Base-by-base conservation (phyloP, 495 filamentous ascomycete species). In the Copromyces sp. region DNA sequence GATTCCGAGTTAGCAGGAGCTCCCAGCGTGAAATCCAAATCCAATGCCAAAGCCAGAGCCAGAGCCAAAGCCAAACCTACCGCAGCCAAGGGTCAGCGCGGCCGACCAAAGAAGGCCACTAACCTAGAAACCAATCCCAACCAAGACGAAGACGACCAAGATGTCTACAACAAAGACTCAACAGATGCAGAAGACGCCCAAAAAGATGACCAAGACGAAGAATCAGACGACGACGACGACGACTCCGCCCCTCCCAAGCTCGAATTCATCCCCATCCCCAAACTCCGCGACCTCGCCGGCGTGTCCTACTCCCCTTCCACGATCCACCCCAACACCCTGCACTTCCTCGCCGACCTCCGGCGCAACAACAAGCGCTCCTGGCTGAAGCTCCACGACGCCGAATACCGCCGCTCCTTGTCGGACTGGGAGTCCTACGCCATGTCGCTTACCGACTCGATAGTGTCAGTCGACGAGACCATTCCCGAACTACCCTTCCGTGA, bases 401-500 rank as follows among this genome's bases (percentile, higher is more conserved):
- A 94, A 75, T 96, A 90, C 80, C 89, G 93, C 73, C 84, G 88
- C 72, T 86, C 92, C 4, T 87, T 93, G 73, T 89, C 90, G 70
- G 93, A 97, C 75, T 96, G 91, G 83, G 88, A 92, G 44, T 86
- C 86, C 20, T 97, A 92, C 74, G 87, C 93, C 37, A 90, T 90
- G 71, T 82, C 83, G 45, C 79, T 95, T 32, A 91, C 91, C 8
- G 82, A 89, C 71, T 90, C 90, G 78, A 87, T 97, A 73, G 83
- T 86, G 24, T 7, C 89, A 68, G 82, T 84, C 39, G 94, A 97
- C 77, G 84, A 89, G 24, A 96, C 93, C 9, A 88, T 97, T 72
- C 94, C 94, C 0, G 93, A 95, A 74, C 83, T 96, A 37, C 93
- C 94, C 8, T 83, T 88, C 38, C 93, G 94, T 76, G 93, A 97